Evolutionary conservation across 805 yeast genomes (phyloP), one percentile per base, ranked within the genome.

Genomic region (Metschnikowia corniflorae): DNA sequence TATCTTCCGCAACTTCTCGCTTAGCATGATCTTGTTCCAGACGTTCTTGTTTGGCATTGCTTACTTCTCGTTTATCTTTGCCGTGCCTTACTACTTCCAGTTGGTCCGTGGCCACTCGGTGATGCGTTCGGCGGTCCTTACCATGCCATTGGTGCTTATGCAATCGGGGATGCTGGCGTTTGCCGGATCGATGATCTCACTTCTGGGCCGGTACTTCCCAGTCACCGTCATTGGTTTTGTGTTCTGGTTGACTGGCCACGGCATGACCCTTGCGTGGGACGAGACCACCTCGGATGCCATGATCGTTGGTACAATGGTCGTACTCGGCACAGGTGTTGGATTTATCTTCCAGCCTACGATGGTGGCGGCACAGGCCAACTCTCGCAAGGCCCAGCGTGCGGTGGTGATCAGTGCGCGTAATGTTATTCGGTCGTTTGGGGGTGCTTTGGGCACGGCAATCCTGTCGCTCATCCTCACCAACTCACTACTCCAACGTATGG

Each of bases 371-470:
- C 81, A 69, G 49, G 78, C 80, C 1, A 77, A 75, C 41, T 61
- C 77, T 12, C 56, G 45, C 25, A 65, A 69, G 33, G 60, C 69
- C 3, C 82, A 78, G 43, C 54, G 85, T 30, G 79, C 83, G 0
- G 78, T 78, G 9, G 75, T 75, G 10, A 76, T 77, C 7, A 66
- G 80, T 3, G 63, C 79, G 1, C 63, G 84, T 51, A 77, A 77
- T 46, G 75, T 76, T 16, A 47, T 74, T 31, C 59, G 84, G 37
- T 71, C 79, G 3, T 68, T 79, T 39, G 85, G 84, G 12, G 81
- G 81, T n/a, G 70, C 82, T 1, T 58, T 76, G 18, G 83, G 84
- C 0, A 59, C 77, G 24, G 80, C 82, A 1, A 55, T 73, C 7
- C 53, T 63, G 16, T 63, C 73, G 1, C 55, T 65, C 12, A 62